phyloP scores from a whole-genome alignment of 208 protist genomes.

The Acanthamoeba triangularis region DNA sequence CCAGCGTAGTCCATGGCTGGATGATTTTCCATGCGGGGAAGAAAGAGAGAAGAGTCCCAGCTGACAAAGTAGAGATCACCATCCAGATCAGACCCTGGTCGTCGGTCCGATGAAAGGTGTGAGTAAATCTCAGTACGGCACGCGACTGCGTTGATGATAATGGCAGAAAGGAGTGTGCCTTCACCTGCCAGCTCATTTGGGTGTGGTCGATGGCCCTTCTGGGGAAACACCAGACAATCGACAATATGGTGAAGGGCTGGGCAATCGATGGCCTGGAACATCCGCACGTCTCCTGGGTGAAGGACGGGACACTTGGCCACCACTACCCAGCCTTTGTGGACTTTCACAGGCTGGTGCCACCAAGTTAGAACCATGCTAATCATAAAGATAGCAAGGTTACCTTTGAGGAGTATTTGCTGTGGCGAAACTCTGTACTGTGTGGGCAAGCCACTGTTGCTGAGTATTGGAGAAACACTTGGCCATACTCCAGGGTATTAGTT shows the following conservation, averaged over 20 bases:
- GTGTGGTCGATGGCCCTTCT: neutral
- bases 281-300: constrained; percentile 5
- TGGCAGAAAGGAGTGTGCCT: neutral
- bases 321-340: neutral
- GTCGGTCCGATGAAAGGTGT: neutral
- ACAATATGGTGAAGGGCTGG: neutral
- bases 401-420: neutral
- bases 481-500: neutral
- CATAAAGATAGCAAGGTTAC: neutral
- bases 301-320: constrained; percentile 7
- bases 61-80: constrained; percentile 9
- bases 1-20: neutral
- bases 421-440: neutral
- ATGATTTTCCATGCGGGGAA: neutral
- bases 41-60: neutral
- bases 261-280: neutral
- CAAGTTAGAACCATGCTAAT: neutral
- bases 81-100: neutral
- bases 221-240: neutral
- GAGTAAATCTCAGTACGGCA: neutral
- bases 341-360: neutral
- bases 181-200: neutral
- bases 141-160: neutral
- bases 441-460: neutral
- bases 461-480: neutral